These are phyloP conservation scores for Aureobasidium subglaciale DNA, from an alignment of 2,329 filamentous ascomycete genomes.

Conservation along the genomic window DNA sequence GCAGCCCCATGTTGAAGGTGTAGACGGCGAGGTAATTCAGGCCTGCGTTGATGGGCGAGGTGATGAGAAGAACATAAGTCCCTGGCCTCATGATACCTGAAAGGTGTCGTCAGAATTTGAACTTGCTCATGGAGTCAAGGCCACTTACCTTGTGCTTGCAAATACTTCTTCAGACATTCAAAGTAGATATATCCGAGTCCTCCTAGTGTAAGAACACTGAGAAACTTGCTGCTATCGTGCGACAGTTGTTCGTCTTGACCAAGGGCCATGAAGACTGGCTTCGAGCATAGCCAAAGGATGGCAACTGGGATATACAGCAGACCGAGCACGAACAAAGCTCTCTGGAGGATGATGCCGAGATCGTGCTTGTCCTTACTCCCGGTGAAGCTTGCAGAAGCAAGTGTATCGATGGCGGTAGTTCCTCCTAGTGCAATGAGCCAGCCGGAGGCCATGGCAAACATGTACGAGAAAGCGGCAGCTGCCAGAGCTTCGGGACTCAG, in stretches of 20 bases:
- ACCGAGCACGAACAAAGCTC: constrained; percentile 64
- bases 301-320: constrained; percentile 67
- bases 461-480: constrained; percentile 79
- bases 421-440: constrained; percentile 83
- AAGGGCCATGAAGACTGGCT: constrained; percentile 64
- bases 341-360: constrained; percentile 70
- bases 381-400: constrained; percentile 77
- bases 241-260: constrained; percentile 76
- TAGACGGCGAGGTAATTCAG: constrained; percentile 67
- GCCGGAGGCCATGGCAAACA: constrained; percentile 86
- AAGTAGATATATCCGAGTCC: constrained; percentile 85
- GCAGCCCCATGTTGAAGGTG: constrained; percentile 60
- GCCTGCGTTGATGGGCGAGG: constrained; percentile 51
- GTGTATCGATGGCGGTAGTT: constrained; percentile 77
- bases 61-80: constrained; percentile 56
- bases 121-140: too few relatives aligned
- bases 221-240: constrained; percentile 62
- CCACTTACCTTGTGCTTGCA: constrained; percentile 48
- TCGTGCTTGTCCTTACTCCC: constrained; percentile 71
- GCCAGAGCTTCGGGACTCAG: constrained; percentile 73
- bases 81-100: constrained; percentile 56
- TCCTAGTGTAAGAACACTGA: constrained; percentile 68
- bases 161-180: constrained; percentile 61
- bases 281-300: constrained; percentile 66
- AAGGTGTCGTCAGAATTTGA: background rate